Evolutionary conservation across 2,329 filamentous ascomycete species (phyloP).

Genomic region (Penicillium decumbens): DNA sequence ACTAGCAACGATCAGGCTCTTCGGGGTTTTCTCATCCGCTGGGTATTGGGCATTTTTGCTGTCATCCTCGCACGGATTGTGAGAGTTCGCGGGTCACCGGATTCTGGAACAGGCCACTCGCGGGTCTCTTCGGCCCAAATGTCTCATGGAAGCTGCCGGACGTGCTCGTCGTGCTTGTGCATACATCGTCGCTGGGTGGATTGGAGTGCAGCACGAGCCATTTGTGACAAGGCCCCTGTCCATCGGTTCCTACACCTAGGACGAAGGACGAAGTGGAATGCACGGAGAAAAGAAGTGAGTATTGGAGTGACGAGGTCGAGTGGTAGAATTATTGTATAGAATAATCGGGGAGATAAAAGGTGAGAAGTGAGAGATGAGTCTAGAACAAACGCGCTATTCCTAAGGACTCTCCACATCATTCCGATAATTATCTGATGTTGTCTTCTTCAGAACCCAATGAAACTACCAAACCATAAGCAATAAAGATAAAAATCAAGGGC

Average conservation of each 20-base stretch:
- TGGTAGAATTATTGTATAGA: background rate
- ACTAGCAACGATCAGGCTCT: background rate
- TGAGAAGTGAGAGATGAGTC: background rate
- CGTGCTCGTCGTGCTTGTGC: conserved; percentile 20
- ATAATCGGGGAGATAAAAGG: background rate
- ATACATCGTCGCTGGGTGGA: conserved; percentile 15
- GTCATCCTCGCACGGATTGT: conserved; percentile 25
- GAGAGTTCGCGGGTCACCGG: conserved; percentile 25
- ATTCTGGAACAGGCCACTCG: conserved; percentile 27
- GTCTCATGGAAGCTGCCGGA: conserved; percentile 25
- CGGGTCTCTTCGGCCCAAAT: conserved; percentile 23
- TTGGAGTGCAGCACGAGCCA: conserved; percentile 18
- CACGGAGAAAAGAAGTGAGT: conserved; percentile 11
- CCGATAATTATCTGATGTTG: too few species aligned
- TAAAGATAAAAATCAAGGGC: background rate
- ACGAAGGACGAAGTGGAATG: conserved; percentile 21
- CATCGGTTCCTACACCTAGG: conserved; percentile 18
- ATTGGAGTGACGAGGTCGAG: background rate
- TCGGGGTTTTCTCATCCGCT: conserved; percentile 4
- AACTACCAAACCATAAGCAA: background rate
- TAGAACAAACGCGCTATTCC: background rate
- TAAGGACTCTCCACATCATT: background rate
- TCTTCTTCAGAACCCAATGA: background rate
- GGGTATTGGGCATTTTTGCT: conserved; percentile 10
- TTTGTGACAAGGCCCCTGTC: conserved; percentile 18